phyloP scores from a whole-genome alignment of 108 stramenopile genomes.

The Aurantiochytrium sp. region DNA sequence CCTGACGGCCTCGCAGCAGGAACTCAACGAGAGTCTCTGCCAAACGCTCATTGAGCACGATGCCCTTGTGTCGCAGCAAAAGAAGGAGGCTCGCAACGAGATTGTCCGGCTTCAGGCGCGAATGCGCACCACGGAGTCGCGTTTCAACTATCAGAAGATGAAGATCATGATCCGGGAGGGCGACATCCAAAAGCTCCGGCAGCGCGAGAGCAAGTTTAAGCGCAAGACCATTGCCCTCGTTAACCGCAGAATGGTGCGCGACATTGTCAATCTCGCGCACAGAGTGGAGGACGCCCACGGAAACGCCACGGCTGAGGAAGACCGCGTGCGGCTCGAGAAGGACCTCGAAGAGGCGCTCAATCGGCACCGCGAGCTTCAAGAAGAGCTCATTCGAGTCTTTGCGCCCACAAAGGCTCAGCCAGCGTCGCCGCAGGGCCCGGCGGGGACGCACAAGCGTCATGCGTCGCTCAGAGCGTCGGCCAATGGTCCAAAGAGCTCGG shows the following conservation, averaged over 20 bases:
- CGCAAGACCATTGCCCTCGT: background rate
- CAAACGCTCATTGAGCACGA: background rate
- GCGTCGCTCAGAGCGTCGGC: too few species aligned
- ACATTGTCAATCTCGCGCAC: background rate
- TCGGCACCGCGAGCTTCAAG: background rate
- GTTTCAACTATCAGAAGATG: background rate
- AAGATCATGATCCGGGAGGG: background rate
- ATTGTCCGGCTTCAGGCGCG: background rate
- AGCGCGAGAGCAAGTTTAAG: background rate
- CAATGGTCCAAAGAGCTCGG: too few species aligned
- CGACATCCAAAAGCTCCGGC: background rate
- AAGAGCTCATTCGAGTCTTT: background rate
- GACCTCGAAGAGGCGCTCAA: background rate
- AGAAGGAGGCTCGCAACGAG: background rate
- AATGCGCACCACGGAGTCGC: background rate
- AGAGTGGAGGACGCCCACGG: background rate
- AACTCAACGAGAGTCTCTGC: background rate
- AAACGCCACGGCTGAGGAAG: background rate
- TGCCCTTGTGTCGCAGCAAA: background rate
- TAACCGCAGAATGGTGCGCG: conserved; percentile 5
- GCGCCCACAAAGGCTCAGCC: background rate
- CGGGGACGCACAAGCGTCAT: too few species aligned
- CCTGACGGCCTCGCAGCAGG: background rate
- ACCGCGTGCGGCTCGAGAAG: background rate
- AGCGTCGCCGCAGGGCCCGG: background rate